A percentile compares a stretch with the other conserved stretches of the same genome.
Conservation (phyloP, 805 yeast genomes). For the Kuraishia ogatae region DNA sequence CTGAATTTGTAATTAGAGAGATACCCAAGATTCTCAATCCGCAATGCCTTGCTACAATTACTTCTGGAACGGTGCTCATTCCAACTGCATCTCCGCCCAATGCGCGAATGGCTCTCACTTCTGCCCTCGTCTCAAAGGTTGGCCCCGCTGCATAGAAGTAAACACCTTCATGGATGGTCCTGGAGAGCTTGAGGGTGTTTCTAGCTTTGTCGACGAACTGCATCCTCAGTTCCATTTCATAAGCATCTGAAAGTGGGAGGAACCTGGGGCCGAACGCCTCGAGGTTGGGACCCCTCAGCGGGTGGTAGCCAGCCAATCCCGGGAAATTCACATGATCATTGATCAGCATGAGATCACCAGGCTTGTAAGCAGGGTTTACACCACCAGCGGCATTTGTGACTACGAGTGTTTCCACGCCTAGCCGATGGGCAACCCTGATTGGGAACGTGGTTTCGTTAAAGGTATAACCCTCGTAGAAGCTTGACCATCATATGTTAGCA, state of each 20-base stretch:
- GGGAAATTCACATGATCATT: constrained; percentile 87
- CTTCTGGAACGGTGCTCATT: constrained; percentile 97
- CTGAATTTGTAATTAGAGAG: constrained; percentile 79
- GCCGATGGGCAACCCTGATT: constrained; percentile 57
- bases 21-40: constrained; percentile 79
- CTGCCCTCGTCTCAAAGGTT: constrained; percentile 89
- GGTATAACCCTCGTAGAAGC: constrained; percentile 83
- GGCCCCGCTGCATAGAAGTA: constrained; percentile 89
- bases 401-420: constrained; percentile 56
- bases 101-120: constrained; percentile 60
- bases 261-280: constrained; percentile 80
- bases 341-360: constrained; percentile 89
- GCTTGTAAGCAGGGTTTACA: constrained; percentile 49
- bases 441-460: constrained; percentile 81
- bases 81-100: constrained; percentile 94
- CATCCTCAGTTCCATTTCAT: constrained; percentile 64
- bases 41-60: constrained; percentile 82
- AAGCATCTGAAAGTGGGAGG: constrained; percentile 83
- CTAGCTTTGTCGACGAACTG: constrained; percentile 23
- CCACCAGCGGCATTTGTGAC: constrained; percentile 99
- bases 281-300: constrained; percentile 81
- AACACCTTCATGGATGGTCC: constrained; percentile 78
- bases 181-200: constrained; percentile 25
- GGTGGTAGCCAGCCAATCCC: constrained; percentile 83
- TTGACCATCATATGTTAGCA: too few relatives aligned